These are phyloP conservation scores for Cladophialophora yegresii DNA, from an alignment of 2,329 filamentous ascomycete genomes.

Conservation along the genomic window DNA sequence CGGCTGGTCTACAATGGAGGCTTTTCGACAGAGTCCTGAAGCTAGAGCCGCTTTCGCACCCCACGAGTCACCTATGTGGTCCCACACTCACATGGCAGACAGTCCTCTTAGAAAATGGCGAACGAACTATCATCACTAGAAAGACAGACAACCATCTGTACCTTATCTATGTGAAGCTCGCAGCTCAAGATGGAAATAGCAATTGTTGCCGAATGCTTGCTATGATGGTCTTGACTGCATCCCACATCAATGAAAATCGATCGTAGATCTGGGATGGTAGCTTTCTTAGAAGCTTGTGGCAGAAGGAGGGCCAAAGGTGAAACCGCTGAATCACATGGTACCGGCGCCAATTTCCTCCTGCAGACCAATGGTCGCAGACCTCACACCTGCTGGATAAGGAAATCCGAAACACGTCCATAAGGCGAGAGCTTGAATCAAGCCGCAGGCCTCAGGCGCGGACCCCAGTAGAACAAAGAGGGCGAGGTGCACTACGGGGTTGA, in stretches of 20 bases:
- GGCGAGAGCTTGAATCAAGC: slow-evolving; percentile 6
- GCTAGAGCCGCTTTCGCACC: neutral
- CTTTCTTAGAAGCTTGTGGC: neutral
- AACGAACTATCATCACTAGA: neutral
- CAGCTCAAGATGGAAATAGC: neutral
- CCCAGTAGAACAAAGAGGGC: neutral
- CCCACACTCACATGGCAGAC: neutral
- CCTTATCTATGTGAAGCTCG: neutral
- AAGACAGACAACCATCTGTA: neutral
- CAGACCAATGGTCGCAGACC: slow-evolving; percentile 4
- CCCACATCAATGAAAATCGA: neutral
- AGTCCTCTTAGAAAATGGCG: neutral
- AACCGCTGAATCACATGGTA: neutral
- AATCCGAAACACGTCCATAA: slow-evolving; percentile 5
- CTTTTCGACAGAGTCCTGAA: neutral
- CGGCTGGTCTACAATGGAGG: neutral
- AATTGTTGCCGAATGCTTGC: neutral
- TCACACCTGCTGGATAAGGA: slow-evolving; percentile 14
- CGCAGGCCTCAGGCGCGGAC: neutral
- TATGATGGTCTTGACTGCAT: neutral
- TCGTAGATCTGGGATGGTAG: neutral
- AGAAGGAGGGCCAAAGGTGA: neutral
- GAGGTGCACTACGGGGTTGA: neutral
- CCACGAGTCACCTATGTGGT: neutral
- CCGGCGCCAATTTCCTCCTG: neutral